Base-by-base conservation (phyloP, 106 monocot species). In the Ottelia alismoides region DNA sequence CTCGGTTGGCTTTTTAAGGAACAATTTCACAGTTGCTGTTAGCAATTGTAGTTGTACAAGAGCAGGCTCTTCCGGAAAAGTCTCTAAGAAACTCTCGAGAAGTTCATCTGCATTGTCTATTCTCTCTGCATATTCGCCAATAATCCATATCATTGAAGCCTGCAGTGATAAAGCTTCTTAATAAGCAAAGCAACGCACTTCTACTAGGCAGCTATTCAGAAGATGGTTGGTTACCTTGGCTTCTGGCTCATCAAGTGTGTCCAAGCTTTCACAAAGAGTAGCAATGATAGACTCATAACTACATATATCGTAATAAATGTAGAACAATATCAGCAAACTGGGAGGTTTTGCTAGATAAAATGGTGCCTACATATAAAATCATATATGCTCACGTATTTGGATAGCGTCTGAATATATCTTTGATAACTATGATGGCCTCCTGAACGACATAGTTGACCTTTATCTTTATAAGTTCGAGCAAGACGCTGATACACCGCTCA, bases 91-190 rank as follows among this genome's bases (percentile, higher is more conserved):
- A 70, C 90, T 98, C 62, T 98, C 96, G 46, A 98, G 89, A 18
- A 98, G 96, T 51, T 98, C 96, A 64, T 98, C 96, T 62, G 96
- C 96, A 77, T 98, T 98, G 67, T 98, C 96, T 64, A 98, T 98
- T 66, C 96, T 90, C 72, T 98, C 96, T 24, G 96, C 96, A 75
- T 98, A 98, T 64, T 98, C 96, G 4, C 96, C 96, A 73, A 98
- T 98, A 58, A 98, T 98, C 96, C 96, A 98, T 30, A 98, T 98
- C 96, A 98, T 98, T 43, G 96, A 98, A 54, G 96, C 96, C 96
- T 98, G 65, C 10, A 57, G 7, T 22, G 53, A 64, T 20, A 27
- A 49, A 46, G 11, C 56, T 59, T 22, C 54, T 60, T 5, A 47
- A 30, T 35, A 57, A 30, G 20, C 18, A 50, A 20, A 25, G 27